Conservation (phyloP, 257 asterid species). For the Nicotiana attenuata region DNA sequence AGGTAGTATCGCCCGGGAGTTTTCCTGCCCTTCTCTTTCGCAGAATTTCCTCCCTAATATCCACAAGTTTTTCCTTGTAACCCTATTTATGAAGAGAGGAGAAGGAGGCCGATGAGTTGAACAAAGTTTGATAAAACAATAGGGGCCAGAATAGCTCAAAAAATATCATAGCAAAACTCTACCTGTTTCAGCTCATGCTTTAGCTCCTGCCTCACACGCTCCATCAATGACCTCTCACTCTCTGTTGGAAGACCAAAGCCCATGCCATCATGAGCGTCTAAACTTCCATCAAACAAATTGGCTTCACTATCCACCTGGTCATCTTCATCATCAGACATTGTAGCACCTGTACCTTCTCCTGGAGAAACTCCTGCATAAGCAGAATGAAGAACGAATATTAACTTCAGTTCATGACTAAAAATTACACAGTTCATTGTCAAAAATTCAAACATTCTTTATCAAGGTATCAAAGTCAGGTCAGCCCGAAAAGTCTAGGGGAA, state of each 20-base stretch:
- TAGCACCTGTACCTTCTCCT: slow-evolving; percentile 57
- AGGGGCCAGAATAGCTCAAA: neutral
- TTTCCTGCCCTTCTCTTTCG: slow-evolving; percentile 64
- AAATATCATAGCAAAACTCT: neutral
- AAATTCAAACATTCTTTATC: neutral
- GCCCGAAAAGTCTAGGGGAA: neutral
- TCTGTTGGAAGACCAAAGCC: slow-evolving; percentile 60
- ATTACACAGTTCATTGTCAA: neutral
- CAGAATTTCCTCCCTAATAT: slow-evolving; percentile 55
- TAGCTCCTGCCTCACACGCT: slow-evolving; percentile 59
- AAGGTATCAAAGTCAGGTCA: neutral
- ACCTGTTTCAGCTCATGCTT: slow-evolving; percentile 53
- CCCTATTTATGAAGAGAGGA: slow-evolving; percentile 26
- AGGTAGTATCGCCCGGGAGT: slow-evolving; percentile 59
- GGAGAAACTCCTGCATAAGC: slow-evolving; percentile 44
- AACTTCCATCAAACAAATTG: slow-evolving; percentile 39
- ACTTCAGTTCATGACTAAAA: neutral
- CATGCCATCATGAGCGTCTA: slow-evolving; percentile 37
- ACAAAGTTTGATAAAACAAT: neutral
- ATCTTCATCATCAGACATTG: slow-evolving; percentile 61
- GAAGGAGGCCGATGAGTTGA: neutral
- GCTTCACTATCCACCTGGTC: slow-evolving; percentile 42
- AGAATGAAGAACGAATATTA: slow-evolving; percentile 3
- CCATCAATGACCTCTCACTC: slow-evolving; percentile 55
- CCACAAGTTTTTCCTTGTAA: slow-evolving; percentile 57